phyloP scores from a whole-genome alignment of 2,329 filamentous ascomycete genomes.

The Lachnellula willkommii region DNA sequence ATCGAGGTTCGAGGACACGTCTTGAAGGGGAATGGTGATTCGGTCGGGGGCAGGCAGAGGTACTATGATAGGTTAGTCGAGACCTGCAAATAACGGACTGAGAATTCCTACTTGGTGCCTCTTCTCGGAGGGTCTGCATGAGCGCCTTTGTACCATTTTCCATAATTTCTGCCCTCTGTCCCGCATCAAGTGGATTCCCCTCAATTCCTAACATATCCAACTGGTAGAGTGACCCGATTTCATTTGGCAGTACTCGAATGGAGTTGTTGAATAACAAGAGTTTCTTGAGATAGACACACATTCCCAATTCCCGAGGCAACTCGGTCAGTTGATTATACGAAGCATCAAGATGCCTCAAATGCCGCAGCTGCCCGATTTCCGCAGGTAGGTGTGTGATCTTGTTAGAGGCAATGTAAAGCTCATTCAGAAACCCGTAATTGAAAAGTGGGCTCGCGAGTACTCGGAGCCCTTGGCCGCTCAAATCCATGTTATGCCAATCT shows the following conservation, averaged over 20 bases:
- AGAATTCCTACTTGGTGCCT: constrained; percentile 66
- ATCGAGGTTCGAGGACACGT: constrained; percentile 55
- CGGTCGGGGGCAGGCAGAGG: constrained; percentile 72
- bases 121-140: constrained; percentile 76
- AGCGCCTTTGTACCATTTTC: constrained; percentile 83
- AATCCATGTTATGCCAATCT: constrained; percentile 89
- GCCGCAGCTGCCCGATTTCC: constrained; percentile 74
- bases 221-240: constrained; percentile 83
- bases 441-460: constrained; percentile 77
- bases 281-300: constrained; percentile 88
- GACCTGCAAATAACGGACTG: constrained; percentile 21
- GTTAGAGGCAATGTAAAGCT: constrained; percentile 92
- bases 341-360: constrained; percentile 76
- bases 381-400: constrained; percentile 75
- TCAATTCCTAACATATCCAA: constrained; percentile 87
- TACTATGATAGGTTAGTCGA: constrained; percentile 43
- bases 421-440: constrained; percentile 80
- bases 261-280: constrained; percentile 87
- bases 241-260: constrained; percentile 73
- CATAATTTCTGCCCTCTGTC: constrained; percentile 74
- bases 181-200: constrained; percentile 76
- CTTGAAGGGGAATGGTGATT: constrained; percentile 71
- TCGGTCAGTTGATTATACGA: constrained; percentile 81
- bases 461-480: constrained; percentile 91
- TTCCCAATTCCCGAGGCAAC: constrained; percentile 86